Evolutionary conservation across 202 grass and related monocot genomes (phyloP).

Genomic region (Zoysia matrella): DNA sequence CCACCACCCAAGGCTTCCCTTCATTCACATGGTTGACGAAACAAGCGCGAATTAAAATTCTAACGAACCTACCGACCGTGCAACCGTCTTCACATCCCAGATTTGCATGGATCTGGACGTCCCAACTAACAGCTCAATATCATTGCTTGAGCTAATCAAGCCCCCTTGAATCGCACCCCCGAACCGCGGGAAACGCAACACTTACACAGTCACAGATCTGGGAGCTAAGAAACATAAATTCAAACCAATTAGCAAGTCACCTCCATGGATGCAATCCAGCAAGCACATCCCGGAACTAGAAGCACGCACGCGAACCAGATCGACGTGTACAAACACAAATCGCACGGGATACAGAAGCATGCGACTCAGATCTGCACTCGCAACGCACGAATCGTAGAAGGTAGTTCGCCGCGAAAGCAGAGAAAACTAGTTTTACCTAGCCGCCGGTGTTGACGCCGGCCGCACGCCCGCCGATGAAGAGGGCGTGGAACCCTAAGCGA

Average conservation of each 20-base stretch:
- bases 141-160: neutral
- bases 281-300: neutral
- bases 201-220: neutral
- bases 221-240: neutral
- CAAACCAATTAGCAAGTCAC: neutral
- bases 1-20: neutral
- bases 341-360: neutral
- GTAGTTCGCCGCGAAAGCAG: neutral
- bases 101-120: constrained; percentile 46
- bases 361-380: constrained; percentile 37
- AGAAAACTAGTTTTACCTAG: constrained; percentile 10
- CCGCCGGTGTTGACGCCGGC: neutral
- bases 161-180: neutral
- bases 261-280: neutral
- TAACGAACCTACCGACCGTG: constrained; percentile 10
- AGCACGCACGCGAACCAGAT: neutral
- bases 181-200: neutral
- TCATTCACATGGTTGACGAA: neutral
- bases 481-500: constrained; percentile 42
- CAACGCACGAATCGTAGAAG: neutral
- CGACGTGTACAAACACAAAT: neutral
- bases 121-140: constrained; percentile 7
- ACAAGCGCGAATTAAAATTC: neutral
- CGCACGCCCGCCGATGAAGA: neutral
- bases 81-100: neutral